phyloP scores from a whole-genome alignment of 495 filamentous ascomycete species.

The Bacidia rubella region DNA sequence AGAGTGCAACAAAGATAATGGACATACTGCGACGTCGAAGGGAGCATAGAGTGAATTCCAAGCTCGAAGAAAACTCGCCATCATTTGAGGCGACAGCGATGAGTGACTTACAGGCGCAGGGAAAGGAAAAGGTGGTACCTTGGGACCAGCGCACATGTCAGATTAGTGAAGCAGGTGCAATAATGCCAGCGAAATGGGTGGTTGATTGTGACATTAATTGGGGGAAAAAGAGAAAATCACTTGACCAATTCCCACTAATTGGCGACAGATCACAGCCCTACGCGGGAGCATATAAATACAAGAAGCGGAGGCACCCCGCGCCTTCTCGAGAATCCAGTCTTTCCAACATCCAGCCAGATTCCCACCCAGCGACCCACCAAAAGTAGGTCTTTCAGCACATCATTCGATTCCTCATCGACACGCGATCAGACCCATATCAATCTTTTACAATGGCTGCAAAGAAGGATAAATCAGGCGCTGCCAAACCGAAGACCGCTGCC shows the following conservation, averaged over 20 bases:
- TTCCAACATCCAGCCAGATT: constrained; percentile 13
- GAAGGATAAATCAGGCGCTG: constrained; percentile 32
- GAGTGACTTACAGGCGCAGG: neutral
- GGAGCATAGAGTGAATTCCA: too few species aligned
- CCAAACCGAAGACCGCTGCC: constrained; percentile 37
- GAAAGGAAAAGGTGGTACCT: neutral
- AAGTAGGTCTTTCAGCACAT: constrained; percentile 10
- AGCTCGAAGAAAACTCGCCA: too few species aligned
- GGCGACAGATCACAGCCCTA: constrained; percentile 10
- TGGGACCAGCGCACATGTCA: neutral
- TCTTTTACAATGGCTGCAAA: constrained; percentile 37
- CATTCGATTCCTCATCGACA: constrained; percentile 17
- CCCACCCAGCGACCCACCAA: constrained; percentile 14
- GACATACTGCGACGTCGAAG: too few species aligned
- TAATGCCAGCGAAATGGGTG: neutral
- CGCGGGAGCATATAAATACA: constrained; percentile 20
- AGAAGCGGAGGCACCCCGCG: constrained; percentile 38
- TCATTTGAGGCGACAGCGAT: neutral
- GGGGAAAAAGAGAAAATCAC: neutral
- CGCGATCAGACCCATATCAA: constrained; percentile 14
- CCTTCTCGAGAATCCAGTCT: constrained; percentile 27
- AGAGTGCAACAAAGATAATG: too few species aligned
- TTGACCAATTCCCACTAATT: neutral
- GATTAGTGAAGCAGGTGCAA: neutral
- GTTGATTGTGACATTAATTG: neutral